These are phyloP conservation scores for Novymonas esmeraldas DNA, from an alignment of 208 protist species.

Conservation along the genomic window DNA sequence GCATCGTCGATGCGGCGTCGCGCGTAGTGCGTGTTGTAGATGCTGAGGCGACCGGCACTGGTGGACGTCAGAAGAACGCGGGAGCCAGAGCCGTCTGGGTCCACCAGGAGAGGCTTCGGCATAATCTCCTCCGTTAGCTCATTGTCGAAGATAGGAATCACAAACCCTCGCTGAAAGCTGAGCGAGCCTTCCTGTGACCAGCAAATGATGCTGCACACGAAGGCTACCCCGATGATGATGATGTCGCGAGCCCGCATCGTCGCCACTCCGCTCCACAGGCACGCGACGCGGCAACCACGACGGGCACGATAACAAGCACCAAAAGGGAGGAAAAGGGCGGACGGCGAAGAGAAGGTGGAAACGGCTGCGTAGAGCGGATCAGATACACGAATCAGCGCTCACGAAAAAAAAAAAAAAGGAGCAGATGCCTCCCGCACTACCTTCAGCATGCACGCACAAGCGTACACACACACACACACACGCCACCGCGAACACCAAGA, in stretches of 20 bases:
- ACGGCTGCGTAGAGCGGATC: too few relatives aligned
- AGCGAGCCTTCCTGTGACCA: slow-evolving; percentile 84
- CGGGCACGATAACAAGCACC: too few relatives aligned
- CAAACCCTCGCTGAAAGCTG: slow-evolving; percentile 64
- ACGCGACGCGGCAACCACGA: neutral
- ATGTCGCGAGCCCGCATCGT: slow-evolving; percentile 85
- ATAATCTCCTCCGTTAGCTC: slow-evolving; percentile 43
- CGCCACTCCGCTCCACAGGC: neutral
- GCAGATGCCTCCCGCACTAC: too few relatives aligned
- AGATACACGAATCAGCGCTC: too few relatives aligned
- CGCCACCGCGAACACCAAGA: neutral
- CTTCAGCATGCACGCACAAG: too few relatives aligned
- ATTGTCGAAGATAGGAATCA: slow-evolving; percentile 45
- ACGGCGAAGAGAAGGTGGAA: too few relatives aligned
- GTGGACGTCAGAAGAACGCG: slow-evolving; percentile 56
- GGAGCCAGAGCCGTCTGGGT: slow-evolving; percentile 48
- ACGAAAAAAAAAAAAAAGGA: slow-evolving; percentile 10
- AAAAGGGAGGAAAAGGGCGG: too few relatives aligned
- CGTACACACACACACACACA: too few relatives aligned
- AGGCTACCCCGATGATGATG: slow-evolving; percentile 64
- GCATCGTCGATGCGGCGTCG: slow-evolving; percentile 50
- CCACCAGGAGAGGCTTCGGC: slow-evolving; percentile 71
- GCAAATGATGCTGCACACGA: slow-evolving; percentile 76
- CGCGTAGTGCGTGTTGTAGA: slow-evolving; percentile 52
- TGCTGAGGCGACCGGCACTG: slow-evolving; percentile 31